A percentile compares a stretch with the other conserved stretches of the same genome.
phyloP scores from a whole-genome alignment of 2,329 filamentous ascomycete species.

The Botryotinia calthae region DNA sequence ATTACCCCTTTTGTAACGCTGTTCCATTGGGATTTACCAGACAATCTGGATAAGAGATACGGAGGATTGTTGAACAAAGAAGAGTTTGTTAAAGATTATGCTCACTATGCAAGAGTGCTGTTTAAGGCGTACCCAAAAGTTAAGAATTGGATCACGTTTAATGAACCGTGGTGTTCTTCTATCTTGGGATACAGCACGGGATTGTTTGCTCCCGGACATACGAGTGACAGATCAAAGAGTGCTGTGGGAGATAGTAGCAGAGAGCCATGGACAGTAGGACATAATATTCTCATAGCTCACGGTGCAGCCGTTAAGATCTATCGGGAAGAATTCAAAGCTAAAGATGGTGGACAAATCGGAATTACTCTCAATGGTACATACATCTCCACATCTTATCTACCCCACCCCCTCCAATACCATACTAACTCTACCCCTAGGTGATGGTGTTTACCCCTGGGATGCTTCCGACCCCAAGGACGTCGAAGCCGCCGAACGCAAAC shows the following conservation, averaged over 20 bases:
- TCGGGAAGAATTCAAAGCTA: slow-evolving; percentile 75
- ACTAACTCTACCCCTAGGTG: slow-evolving; percentile 48
- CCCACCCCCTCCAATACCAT: slow-evolving; percentile 24
- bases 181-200: slow-evolving; percentile 78
- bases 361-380: slow-evolving; percentile 76
- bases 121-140: slow-evolving; percentile 74
- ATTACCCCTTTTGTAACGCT: slow-evolving; percentile 81
- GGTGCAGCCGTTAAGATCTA: slow-evolving; percentile 78
- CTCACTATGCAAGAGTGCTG: slow-evolving; percentile 71
- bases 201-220: slow-evolving; percentile 77
- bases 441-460: slow-evolving; percentile 82
- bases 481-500: slow-evolving; percentile 74
- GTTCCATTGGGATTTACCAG: slow-evolving; percentile 85
- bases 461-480: slow-evolving; percentile 70
- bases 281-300: slow-evolving; percentile 77
- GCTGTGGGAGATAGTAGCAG: slow-evolving; percentile 68
- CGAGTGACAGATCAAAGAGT: slow-evolving; percentile 70
- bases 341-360: slow-evolving; percentile 72
- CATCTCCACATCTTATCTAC: neutral
- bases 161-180: slow-evolving; percentile 83
- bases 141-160: slow-evolving; percentile 88
- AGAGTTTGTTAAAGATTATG: slow-evolving; percentile 80
- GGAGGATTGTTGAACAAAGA: slow-evolving; percentile 76
- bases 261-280: slow-evolving; percentile 81
- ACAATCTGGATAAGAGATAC: slow-evolving; percentile 75